phyloP scores from a whole-genome alignment of 331 rosid species.

The Rhamnella rubrinervis region DNA sequence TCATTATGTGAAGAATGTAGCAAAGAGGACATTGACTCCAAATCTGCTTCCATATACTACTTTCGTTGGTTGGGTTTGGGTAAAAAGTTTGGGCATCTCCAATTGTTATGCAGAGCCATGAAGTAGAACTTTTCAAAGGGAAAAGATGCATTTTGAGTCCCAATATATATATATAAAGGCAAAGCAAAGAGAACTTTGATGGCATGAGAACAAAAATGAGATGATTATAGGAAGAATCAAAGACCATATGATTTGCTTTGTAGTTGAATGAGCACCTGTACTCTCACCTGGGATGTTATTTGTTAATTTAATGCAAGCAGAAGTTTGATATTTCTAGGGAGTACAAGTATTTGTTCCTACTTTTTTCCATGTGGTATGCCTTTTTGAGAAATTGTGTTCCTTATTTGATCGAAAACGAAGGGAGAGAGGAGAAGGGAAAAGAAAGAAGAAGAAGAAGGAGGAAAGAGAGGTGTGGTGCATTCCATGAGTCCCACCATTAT shows the following conservation, averaged over 20 bases:
- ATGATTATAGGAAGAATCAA: not conserved
- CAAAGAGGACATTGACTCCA: not conserved
- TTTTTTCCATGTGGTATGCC: conserved; percentile 8
- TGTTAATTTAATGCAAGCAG: not conserved
- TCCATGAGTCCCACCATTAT: conserved; percentile 5
- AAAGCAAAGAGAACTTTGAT: not conserved
- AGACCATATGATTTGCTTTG: too few relatives aligned
- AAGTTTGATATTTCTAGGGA: not conserved
- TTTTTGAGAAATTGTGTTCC: not conserved
- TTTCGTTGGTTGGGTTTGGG: too few relatives aligned
- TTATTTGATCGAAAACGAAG: conserved; percentile 9
- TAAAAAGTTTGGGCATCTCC: too few relatives aligned
- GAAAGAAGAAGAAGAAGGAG: not conserved
- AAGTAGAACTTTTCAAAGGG: not conserved
- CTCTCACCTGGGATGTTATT: not conserved
- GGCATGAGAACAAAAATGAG: too few relatives aligned
- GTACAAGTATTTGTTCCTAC: not conserved
- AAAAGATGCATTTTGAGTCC: not conserved
- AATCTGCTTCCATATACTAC: not conserved
- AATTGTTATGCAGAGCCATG: not conserved
- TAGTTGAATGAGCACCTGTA: not conserved
- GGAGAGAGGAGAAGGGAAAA: not conserved
- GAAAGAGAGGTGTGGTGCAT: not conserved
- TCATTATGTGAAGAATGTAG: too few relatives aligned
- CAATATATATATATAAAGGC: not conserved